Percentiles rank a stretch among this genome's conserved stretches.
These are phyloP conservation scores for Phytophthora pinifolia DNA, from an alignment of 352 stramenopile genomes.

Conservation along the genomic window DNA sequence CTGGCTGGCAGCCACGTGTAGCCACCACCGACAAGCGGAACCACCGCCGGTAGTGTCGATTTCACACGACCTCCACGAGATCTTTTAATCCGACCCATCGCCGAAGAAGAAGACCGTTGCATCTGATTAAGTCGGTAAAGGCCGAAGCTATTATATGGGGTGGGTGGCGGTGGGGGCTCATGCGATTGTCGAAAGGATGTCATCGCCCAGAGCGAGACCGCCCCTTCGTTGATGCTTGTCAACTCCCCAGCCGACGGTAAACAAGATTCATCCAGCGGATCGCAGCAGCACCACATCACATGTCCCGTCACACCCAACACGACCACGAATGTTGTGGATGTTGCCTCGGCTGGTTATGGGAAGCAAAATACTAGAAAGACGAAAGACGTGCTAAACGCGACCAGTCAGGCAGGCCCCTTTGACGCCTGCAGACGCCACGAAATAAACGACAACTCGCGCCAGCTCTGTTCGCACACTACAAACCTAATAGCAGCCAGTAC, in stretches of 20 bases:
- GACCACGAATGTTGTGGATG: too few species aligned
- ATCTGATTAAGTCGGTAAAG: conserved; percentile 19
- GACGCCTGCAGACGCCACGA: neutral
- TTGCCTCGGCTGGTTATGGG: too few species aligned
- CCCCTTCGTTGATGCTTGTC: conserved; percentile 9
- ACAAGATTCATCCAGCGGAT: conserved; percentile 19
- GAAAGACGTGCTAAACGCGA: too few species aligned
- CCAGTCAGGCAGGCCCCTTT: too few species aligned
- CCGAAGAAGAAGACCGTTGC: too few species aligned
- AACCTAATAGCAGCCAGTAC: too few species aligned
- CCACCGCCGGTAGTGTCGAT: neutral
- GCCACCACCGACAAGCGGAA: neutral
- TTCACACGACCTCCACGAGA: conserved; percentile 11
- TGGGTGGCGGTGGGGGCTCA: too few species aligned
- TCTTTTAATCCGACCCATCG: too few species aligned
- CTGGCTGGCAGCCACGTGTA: conserved; percentile 3
- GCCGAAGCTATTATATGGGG: too few species aligned
- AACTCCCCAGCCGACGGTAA: conserved; percentile 10
- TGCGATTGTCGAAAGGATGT: conserved; percentile 20
- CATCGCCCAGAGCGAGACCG: neutral
- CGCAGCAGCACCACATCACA: conserved; percentile 21
- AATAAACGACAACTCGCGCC: neutral
- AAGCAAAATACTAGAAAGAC: too few species aligned
- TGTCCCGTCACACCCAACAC: conserved; percentile 8
- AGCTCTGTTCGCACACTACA: too few species aligned